These are phyloP conservation scores for Vanderwaltozyma polyspora DNA, from an alignment of 805 yeast species.

Conservation along the genomic window DNA sequence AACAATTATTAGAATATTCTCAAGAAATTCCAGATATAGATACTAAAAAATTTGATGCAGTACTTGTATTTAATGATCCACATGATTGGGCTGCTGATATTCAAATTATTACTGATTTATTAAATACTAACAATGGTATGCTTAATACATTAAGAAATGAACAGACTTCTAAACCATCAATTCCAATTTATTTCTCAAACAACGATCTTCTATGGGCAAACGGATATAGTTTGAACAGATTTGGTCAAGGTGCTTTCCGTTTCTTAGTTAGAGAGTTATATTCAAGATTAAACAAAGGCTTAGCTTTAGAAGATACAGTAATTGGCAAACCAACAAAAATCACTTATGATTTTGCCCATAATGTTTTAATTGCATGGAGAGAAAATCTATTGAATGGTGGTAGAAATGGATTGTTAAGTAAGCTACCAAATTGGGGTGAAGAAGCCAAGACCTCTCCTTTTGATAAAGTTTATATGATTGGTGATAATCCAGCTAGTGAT, in stretches of 20 bases:
- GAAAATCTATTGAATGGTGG: conserved; percentile 24
- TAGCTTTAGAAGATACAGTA: conserved; percentile 40
- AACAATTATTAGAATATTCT: conserved; percentile 34
- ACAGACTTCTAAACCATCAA: conserved; percentile 34
- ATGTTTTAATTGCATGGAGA: conserved; percentile 47
- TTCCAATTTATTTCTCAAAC: conserved; percentile 72
- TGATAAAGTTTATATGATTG: conserved; percentile 78
- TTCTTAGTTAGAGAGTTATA: conserved; percentile 52
- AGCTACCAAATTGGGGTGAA: conserved; percentile 36
- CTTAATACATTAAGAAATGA: conserved; percentile 47
- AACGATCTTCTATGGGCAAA: conserved; percentile 84
- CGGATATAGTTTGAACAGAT: conserved; percentile 63
- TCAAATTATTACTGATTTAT: conserved; percentile 63
- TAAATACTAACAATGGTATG: conserved; percentile 51
- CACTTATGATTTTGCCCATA: conserved; percentile 77
- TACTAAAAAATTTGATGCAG: conserved; percentile 49
- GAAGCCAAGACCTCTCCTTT: conserved; percentile 35
- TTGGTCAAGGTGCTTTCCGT: conserved; percentile 87
- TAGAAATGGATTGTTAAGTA: conserved; percentile 13
- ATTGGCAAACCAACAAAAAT: conserved; percentile 74
- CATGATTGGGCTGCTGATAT: conserved; percentile 79
- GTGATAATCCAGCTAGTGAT: conserved; percentile 92
- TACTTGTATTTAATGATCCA: conserved; percentile 80
- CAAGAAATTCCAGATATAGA: conserved; percentile 16
- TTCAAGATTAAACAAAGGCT: conserved; percentile 37